Base-by-base conservation (phyloP, 129 eudicot genomes). In the Lactuca saligna region DNA sequence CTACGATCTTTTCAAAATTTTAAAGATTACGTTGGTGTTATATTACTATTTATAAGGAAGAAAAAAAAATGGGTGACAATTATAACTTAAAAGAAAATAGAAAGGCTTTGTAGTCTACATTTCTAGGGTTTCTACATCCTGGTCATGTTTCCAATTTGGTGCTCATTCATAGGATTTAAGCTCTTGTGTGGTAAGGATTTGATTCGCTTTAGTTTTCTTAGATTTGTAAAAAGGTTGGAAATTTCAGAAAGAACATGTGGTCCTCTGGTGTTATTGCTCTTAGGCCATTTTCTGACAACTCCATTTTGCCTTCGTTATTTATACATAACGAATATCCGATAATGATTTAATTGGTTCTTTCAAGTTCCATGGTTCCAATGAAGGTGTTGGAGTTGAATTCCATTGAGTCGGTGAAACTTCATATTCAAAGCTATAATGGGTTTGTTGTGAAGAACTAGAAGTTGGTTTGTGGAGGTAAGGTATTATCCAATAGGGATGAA, bases 391-490 rank as follows among this genome's bases (percentile, higher is more conserved):
- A 55, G 56, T 78, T 85, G 6, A 95, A 90, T 54, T 82, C 97
- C 0, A 81, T 90, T n/a, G 91, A 82, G 65, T 84, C 89, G 12
- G 95, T 87, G 57, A 90, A 90, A 76, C 84, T 90, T 50, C 72
- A 79, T 77, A 90, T 90, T 61, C 92, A 86, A 69, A 68, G 73
- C 15, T 82, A 61, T 20, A 85, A 82, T 12, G 97, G 97, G 4
- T 85, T 83, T 74, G 77, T 74, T 14, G 87, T 75, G 17, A 90
- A 77, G 73, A 83, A 82, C 54, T 89, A 84, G 78, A 90, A 81
- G 71, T 62, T 90, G 79, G 84, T 91, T 29, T 87, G 83, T 64
- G 84, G 84, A 14, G 96, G 95, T 3, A 69, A 92, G 57, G 97
- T 82, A 65, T 68, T 93, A 57, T 79, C 96, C 0, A 78, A 95